Evolutionary conservation across 768 basidiomycete species (phyloP).

Genomic region (Trametopsis cervina): DNA sequence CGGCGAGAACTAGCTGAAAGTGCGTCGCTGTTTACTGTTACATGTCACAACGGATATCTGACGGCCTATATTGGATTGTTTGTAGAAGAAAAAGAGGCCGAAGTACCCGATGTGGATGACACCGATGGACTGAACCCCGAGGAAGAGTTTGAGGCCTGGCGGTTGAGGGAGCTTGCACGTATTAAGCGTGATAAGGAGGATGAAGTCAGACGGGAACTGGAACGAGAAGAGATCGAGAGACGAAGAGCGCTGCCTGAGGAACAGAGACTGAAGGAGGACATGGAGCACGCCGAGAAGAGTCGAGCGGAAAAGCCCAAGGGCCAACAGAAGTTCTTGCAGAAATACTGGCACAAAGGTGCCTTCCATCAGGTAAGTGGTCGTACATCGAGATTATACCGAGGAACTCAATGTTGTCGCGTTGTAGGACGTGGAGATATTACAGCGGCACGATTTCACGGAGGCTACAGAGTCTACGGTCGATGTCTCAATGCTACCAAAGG

Average conservation of each 20-base stretch:
- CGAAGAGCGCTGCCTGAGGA: conserved; percentile 91
- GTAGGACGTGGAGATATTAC: conserved; percentile 85
- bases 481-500: conserved; percentile 80
- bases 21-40: conserved; percentile 31
- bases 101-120: conserved; percentile 87
- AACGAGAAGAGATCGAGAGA: conserved; percentile 87
- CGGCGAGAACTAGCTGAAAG: conserved; percentile 87
- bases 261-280: conserved; percentile 85
- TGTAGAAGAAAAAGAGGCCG: conserved; percentile 82
- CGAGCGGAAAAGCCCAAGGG: conserved; percentile 89
- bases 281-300: conserved; percentile 75
- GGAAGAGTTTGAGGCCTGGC: conserved; percentile 93
- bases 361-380: conserved; percentile 74
- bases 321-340: conserved; percentile 89
- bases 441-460: conserved; percentile 79
- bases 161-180: conserved; percentile 85
- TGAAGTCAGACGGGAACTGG: conserved; percentile 70
- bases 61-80: neutral
- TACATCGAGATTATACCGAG: neutral
- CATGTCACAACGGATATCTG: too few relatives aligned
- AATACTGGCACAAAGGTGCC: conserved; percentile 99
- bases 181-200: conserved; percentile 94
- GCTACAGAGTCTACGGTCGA: conserved; percentile 87
- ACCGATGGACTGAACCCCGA: conserved; percentile 88
- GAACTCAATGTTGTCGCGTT: conserved; percentile 9